A percentile compares a stretch with the other conserved stretches of the same genome.
Evolutionary conservation across 1,284 basidiomycete species (phyloP).

Genomic region (Meira nashicola): DNA sequence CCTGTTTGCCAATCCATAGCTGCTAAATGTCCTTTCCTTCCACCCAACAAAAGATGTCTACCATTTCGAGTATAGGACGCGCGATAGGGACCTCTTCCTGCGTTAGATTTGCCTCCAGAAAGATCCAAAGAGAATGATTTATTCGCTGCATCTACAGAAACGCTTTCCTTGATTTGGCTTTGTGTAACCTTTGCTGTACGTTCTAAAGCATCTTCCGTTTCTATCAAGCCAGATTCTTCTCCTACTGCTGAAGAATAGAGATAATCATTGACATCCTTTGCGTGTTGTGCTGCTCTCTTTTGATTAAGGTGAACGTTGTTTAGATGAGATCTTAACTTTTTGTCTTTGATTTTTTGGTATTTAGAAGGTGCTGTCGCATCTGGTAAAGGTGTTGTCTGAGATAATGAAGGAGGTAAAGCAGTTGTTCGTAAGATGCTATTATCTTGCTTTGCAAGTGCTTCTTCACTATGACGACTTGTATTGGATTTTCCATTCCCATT

Average conservation of each 20-base stretch:
- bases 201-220: constrained; percentile 73
- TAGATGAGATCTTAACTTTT: constrained; percentile 49
- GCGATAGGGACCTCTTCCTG: constrained; percentile 66
- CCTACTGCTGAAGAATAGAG: constrained; percentile 40
- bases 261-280: constrained; percentile 44
- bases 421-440: constrained; percentile 41
- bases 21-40: constrained; percentile 79
- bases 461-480: constrained; percentile 30
- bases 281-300: constrained; percentile 42
- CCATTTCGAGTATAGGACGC: constrained; percentile 84
- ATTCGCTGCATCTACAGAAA: constrained; percentile 68
- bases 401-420: constrained; percentile 38
- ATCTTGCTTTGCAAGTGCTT: constrained; percentile 39
- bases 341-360: constrained; percentile 39
- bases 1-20: constrained; percentile 93
- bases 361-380: constrained; percentile 42
- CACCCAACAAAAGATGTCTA: constrained; percentile 61
- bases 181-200: constrained; percentile 83
- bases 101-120: constrained; percentile 59
- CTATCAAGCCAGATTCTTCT: constrained; percentile 65
- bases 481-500: constrained; percentile 7
- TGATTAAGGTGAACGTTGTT: constrained; percentile 34
- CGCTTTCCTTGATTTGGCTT: constrained; percentile 66
- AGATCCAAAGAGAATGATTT: constrained; percentile 76
- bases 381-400: constrained; percentile 30